Evolutionary conservation across 805 yeast species (phyloP).

Genomic region (Candida sonorensis): DNA sequence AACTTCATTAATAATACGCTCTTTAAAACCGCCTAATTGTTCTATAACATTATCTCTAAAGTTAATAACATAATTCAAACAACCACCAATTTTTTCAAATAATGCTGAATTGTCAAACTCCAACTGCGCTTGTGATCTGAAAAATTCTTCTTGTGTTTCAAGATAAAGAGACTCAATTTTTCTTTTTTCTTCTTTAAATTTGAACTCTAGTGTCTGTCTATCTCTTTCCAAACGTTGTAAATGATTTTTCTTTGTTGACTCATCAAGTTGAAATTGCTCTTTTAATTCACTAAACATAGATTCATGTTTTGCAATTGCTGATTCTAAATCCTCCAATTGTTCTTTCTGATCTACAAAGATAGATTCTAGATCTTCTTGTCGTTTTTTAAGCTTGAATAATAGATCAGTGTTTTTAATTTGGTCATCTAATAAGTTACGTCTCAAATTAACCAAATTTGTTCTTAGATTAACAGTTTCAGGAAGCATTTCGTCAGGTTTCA

Average conservation of each 20-base stretch:
- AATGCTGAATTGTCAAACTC: not conserved
- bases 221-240: constrained; percentile 9
- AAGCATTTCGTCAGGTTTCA: constrained; percentile 36
- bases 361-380: constrained; percentile 45
- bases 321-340: constrained; percentile 49
- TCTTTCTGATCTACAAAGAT: constrained; percentile 34
- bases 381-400: constrained; percentile 32
- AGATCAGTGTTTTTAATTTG: constrained; percentile 52
- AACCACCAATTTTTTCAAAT: constrained; percentile 1
- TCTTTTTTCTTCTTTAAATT: constrained; percentile 8
- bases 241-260: constrained; percentile 10
- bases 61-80: constrained; percentile 2
- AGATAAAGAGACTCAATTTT: constrained; percentile 33
- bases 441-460: constrained; percentile 34
- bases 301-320: constrained; percentile 31
- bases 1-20: not conserved
- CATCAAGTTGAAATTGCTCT: constrained; percentile 12
- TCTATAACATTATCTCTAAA: constrained; percentile 1
- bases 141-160: constrained; percentile 44
- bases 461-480: constrained; percentile 29
- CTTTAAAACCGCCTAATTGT: constrained; percentile 1
- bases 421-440: constrained; percentile 37
- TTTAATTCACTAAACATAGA: constrained; percentile 12
- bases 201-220: constrained; percentile 11
- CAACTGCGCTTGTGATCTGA: constrained; percentile 28